A percentile compares a stretch with the other conserved stretches of the same genome.
These are phyloP conservation scores for Simplicillium aogashimaense DNA, from an alignment of 2,329 filamentous ascomycete genomes.

Conservation along the genomic window DNA sequence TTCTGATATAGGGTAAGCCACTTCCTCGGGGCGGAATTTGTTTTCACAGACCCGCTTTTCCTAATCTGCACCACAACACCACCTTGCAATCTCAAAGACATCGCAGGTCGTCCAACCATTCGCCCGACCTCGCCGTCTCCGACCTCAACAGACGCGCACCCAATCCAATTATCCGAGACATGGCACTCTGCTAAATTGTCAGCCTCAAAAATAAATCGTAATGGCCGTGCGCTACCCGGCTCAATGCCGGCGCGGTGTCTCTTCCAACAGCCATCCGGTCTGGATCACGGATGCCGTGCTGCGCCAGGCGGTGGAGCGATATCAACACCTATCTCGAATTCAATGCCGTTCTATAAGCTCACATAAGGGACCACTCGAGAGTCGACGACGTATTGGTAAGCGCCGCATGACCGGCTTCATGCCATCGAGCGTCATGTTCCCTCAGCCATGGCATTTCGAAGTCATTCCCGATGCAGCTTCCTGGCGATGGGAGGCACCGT, in stretches of 20 bases:
- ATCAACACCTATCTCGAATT: constrained; percentile 11
- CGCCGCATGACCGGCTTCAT: constrained; percentile 43
- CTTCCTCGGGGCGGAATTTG: no score
- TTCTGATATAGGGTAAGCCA: no score
- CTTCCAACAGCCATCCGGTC: constrained; percentile 13
- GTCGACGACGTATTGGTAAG: constrained; percentile 40
- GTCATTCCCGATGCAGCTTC: constrained; percentile 31
- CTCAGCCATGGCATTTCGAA: constrained; percentile 36
- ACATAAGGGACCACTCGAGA: constrained; percentile 44
- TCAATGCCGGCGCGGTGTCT: constrained; percentile 14
- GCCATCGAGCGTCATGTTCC: constrained; percentile 23
- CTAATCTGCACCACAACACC: not conserved
- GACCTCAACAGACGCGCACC: not conserved
- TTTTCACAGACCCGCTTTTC: not conserved
- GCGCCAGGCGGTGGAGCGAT: constrained; percentile 20
- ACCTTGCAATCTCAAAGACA: not conserved
- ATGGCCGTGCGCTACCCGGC: constrained; percentile 21
- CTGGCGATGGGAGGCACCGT: constrained; percentile 44
- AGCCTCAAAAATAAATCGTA: constrained; percentile 3
- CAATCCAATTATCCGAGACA: not conserved
- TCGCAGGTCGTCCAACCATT: not conserved
- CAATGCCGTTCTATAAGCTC: constrained; percentile 25
- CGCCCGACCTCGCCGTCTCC: not conserved
- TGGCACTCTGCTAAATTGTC: no score
- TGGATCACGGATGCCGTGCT: constrained; percentile 23